A percentile compares a stretch with the other conserved stretches of the same genome.
phyloP scores from a whole-genome alignment of 1,284 basidiomycete genomes.

The Bondarzewia mesenterica region DNA sequence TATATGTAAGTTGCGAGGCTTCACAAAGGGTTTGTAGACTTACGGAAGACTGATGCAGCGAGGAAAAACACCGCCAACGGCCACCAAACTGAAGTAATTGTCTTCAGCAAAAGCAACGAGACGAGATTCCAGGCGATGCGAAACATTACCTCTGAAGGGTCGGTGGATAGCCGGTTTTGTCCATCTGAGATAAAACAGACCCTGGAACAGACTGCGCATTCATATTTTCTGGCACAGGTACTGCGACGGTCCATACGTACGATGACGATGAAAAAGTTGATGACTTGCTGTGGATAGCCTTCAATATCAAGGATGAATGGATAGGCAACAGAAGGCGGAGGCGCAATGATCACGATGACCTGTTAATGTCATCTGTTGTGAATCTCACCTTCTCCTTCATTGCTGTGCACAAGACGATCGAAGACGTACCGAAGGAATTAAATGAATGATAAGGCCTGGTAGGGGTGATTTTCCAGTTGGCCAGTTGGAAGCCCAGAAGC shows the following conservation, averaged over 20 bases:
- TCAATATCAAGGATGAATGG: constrained; percentile 50
- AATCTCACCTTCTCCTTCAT: background rate
- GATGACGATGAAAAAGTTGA: constrained; percentile 47
- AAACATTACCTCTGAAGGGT: constrained; percentile 55
- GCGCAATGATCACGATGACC: constrained; percentile 41
- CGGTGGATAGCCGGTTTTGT: constrained; percentile 35
- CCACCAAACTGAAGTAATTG: constrained; percentile 38
- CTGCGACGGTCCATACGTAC: constrained; percentile 20
- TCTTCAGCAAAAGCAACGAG: background rate
- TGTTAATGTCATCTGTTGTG: constrained; percentile 12
- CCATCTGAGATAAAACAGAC: constrained; percentile 50
- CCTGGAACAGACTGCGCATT: constrained; percentile 23
- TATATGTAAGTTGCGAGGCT: too few species aligned
- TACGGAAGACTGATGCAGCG: constrained; percentile 42
- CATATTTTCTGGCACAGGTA: background rate
- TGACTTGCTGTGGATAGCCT: constrained; percentile 49
- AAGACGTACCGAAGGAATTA: constrained; percentile 26
- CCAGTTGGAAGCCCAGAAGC: constrained; percentile 36
- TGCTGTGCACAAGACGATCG: background rate
- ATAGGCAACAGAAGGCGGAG: constrained; percentile 36
- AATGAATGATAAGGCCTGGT: constrained; percentile 33
- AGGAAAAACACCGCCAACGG: constrained; percentile 50
- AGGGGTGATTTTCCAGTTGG: constrained; percentile 37
- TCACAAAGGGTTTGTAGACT: constrained; percentile 7
- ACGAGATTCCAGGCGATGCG: background rate